These are phyloP conservation scores for Penicillium pulvis DNA, from an alignment of 495 filamentous ascomycete genomes.

Conservation along the genomic window DNA sequence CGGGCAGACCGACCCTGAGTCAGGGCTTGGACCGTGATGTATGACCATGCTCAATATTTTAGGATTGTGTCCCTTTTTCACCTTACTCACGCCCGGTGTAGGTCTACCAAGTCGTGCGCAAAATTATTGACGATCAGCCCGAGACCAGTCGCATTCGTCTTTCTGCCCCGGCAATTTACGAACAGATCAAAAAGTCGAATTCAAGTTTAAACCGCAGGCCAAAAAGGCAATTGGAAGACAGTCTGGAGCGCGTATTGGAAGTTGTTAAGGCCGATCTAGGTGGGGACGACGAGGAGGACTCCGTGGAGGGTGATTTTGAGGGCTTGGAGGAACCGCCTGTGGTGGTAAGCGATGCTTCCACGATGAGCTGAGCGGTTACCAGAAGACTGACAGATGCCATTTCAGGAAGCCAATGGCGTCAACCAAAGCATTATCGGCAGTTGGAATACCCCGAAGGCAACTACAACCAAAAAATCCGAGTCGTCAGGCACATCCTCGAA, in stretches of 20 bases:
- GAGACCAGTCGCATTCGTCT: slow-evolving; percentile 49
- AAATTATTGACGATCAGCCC: slow-evolving; percentile 65
- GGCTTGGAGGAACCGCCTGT: slow-evolving; percentile 53
- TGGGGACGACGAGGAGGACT: slow-evolving; percentile 52
- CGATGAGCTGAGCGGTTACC: background rate
- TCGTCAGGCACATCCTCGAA: slow-evolving; percentile 38
- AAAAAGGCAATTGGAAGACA: slow-evolving; percentile 78
- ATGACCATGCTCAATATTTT: slow-evolving; percentile 9
- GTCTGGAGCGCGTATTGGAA: slow-evolving; percentile 81
- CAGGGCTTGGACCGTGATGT: slow-evolving; percentile 61
- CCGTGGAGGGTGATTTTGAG: slow-evolving; percentile 66
- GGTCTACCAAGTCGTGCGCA: slow-evolving; percentile 76
- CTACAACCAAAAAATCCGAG: slow-evolving; percentile 36
- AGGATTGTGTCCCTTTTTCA: background rate
- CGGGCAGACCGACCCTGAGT: slow-evolving; percentile 50
- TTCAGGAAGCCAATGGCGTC: slow-evolving; percentile 65
- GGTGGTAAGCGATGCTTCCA: slow-evolving; percentile 27
- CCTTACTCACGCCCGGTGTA: slow-evolving; percentile 23
- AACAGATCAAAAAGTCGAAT: slow-evolving; percentile 78
- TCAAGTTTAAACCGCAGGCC: slow-evolving; percentile 79
- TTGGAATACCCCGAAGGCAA: slow-evolving; percentile 56
- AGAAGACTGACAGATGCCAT: background rate
- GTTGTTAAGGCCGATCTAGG: slow-evolving; percentile 67
- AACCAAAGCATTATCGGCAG: slow-evolving; percentile 72
- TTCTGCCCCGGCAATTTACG: slow-evolving; percentile 67